Base-by-base conservation (phyloP, 2,329 filamentous ascomycete genomes). In the Venturiaceae sp. region DNA sequence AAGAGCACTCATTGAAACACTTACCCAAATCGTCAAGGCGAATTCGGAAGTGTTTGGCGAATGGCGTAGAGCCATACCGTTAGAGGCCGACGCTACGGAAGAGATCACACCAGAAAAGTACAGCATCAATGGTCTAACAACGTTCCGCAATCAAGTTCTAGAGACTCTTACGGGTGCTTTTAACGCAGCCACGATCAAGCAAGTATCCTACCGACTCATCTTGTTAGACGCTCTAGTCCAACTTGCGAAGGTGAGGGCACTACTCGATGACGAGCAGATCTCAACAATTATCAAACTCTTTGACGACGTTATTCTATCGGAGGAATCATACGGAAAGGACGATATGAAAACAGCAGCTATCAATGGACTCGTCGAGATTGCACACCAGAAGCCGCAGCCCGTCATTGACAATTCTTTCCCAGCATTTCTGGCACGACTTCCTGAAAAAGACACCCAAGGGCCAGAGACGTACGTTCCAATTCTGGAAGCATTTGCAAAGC, bases 401-500 rank as follows among this genome's bases (percentile, higher is more conserved):
- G 81, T 87, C 30, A 80, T 85, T 64, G 79, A 85, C 52, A 83
- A 83, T 59, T 83, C 83, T 0, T 83, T 87, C 64, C 84, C 84
- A 28, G 81, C 81, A 5, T 85, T 87, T 66, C 78, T 87, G 69
- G 83, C 83, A 3, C 79, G 81, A 39, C 70, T 88, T 3, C 85
- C 84, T 1, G 83, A 84, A 60, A 73, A 71, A 1, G 79, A 80
- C 59, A 69, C 72, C n/a, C 75, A 77, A 19, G 71, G 71, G 3
- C 69, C 74, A 9, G 65, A 65, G 6, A 67, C 69, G 5, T 85
- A 85, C 64, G 65, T 79, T n/a, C 71, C 77, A 5, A 80, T 83
- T 0, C 71, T 88, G 26, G 84, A 86, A 64, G 83, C 77, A 0
- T 79, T 88, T 60, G 83, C 84, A 2, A 82, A 85, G 63, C 78